Evolutionary conservation across 2,329 filamentous ascomycete genomes (phyloP), one percentile per base, ranked within the genome.

Genomic region (Diplodia seriata): DNA sequence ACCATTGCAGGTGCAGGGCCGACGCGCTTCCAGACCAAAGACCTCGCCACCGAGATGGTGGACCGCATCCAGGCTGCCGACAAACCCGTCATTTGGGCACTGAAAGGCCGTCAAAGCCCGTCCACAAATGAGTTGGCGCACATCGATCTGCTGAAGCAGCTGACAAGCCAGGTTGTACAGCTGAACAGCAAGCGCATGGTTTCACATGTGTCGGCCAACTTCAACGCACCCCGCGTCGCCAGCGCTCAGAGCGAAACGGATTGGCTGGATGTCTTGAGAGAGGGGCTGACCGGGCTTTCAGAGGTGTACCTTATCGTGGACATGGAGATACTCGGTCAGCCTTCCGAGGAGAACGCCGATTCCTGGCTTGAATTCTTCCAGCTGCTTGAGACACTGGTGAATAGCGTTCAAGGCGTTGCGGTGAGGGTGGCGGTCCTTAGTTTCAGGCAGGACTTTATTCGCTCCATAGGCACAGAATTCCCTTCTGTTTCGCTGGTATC

Each of bases 251-350:
- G 36, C 1, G 51, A 66, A 57, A 7, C n/a, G 0, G 64, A 66
- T 14, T 66, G 64, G 64, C n/a, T 57, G 20, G 11, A 20, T 5
- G 47, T 66, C 1, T 26, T 66, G 23, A 23, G 31, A 7, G 50
- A 66, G 7, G 4, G 20, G 23, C n/a, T 66, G n/a, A 49, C 29
- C 14, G 64, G 64, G 1, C 15, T 66, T 3, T 20, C 51, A 4
- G 64, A 66, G 51, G 14, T 66, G 6, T 66, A 43, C 36, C 5
- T 66, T 7, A 36, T 66, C 4, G 20, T 66, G 5, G 64, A 66
- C n/a, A 56, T 66, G 40, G 64, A 66, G 29, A 31, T 56, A 3
- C 51, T 66, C 14, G 36, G 51, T 15, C 23, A n/a, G 14, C 38
- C 38, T 18, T 43, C 38, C 4, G 29, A 20, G 4, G n/a, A 31